Conservation (phyloP, 208 protist genomes). For the Acanthamoeba royreba region DNA sequence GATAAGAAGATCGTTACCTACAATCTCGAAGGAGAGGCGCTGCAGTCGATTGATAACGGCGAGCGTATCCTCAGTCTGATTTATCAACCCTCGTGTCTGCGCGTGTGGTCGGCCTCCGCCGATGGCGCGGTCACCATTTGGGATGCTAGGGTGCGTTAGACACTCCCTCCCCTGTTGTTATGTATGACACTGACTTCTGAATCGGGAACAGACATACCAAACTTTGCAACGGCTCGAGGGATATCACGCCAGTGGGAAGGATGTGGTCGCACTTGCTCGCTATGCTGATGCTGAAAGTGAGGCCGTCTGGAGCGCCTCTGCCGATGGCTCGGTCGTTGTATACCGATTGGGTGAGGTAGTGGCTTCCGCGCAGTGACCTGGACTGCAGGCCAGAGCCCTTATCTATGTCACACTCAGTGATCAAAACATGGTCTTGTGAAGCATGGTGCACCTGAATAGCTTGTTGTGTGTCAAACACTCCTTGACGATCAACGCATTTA, state of each 20-base stretch:
- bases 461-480: too few relatives aligned
- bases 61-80: not conserved
- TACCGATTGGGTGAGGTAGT: not conserved
- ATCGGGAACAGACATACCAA: not conserved
- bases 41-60: not conserved
- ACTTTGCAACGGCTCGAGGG: not conserved
- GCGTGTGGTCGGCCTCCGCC: not conserved
- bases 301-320: not conserved
- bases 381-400: too few relatives aligned
- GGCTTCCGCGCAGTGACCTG: too few relatives aligned
- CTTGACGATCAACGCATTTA: too few relatives aligned
- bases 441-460: too few relatives aligned
- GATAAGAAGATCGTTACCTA: not conserved
- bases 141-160: not conserved
- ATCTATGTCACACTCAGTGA: too few relatives aligned
- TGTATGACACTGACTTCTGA: too few relatives aligned
- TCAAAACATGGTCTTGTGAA: too few relatives aligned
- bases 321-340: not conserved
- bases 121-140: not conserved
- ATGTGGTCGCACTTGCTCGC: not conserved
- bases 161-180: too few relatives aligned
- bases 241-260: not conserved
- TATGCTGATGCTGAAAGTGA: not conserved
- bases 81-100: not conserved
- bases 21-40: not conserved